Evolutionary conservation across 176 grass and related monocot species (phyloP), one percentile per base, ranked within the genome.

Genomic region (Phragmites australis): DNA sequence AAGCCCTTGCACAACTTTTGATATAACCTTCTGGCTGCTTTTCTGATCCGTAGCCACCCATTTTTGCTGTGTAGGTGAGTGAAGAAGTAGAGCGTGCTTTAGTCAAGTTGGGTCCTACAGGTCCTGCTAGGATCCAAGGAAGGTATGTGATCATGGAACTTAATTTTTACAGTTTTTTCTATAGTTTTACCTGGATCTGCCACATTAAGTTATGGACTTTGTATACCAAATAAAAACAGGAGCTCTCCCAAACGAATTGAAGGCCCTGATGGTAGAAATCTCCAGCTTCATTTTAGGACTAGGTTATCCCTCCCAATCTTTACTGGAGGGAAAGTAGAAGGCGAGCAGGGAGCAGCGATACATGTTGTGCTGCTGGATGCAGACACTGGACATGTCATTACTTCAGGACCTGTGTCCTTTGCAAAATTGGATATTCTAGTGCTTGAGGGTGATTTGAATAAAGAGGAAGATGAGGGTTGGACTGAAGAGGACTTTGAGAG

Each of bases 51-150:
- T 83, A 58, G 2, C 29, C 79, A 60, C 30, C 25, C 34, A 44
- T 65, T 50, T 88, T 75, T 80, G 37, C 44, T 81, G 26, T 80
- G 64, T 79, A 97, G 95, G 95, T 97, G 48, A 97, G 96, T 74
- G 96, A 99, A 91, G 96, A 99, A 70, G 96, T 99, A 78, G 96
- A 99, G 39, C 96, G 92, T 51, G 96, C 92, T 82, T 84, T 99
- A 92, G 90, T 90, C 53, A 99, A 91, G 52, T 18, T 99, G 65
- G 92, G 82, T 47, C 90, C 88, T 31, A 70, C 86, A 64, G 79
- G 83, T 76, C 90, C 92, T 45, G 81, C 96, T 30, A 99, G 84
- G 81, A 91, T 93, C 85, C 83, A 90, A 84, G 96, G 96, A 89
- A 95, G 96, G 96, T 99, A 81, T 30, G 72, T 47, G 61, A 75